Evolutionary conservation across 2,329 filamentous ascomycete species (phyloP), one percentile per base, ranked within the genome.

Genomic region (Ceratocystis destructans): DNA sequence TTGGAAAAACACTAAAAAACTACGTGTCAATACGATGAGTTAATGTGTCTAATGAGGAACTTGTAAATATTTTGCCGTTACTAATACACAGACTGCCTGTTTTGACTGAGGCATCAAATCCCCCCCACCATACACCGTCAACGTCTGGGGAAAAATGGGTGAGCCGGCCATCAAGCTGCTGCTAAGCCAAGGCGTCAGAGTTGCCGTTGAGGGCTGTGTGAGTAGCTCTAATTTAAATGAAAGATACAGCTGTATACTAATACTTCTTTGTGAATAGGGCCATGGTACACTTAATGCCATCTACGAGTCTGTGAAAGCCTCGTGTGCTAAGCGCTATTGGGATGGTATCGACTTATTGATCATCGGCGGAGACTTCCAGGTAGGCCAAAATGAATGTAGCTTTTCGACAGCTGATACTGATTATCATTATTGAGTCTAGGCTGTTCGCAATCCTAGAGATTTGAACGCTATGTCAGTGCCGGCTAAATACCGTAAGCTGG

Each of bases 291-390:
- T 99, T 64, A 83, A 97, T 74, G 88, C 90, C 67, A 97, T 99
- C 71, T 99, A 97, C 75, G 84, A 87, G 0, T 87, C 89, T 0
- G 83, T 96, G 31, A 78, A 82, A 50, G 80, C 83, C 69, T 82
- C 90, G 8, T 89, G 87, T 74, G 79, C 84, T 70, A 78, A 82
- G 59, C 88, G 88, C 71, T 82, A 82, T 28, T 96, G 93, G 92
- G 80, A 88, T 70, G 84, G 82, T 44, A 85, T 97, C 37, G 94
- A 99, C 74, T 77, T 74, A 10, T 78, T 99, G 70, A 95, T 99
- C 72, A 96, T 99, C 71, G 90, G 93, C 66, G 94, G 94, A 33
- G 94, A 99, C 74, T 99, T 99, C 70, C 90, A 96, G 79, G 88
- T 88, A 77, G 44, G 57, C 37, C 5, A 6, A 6, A 25, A 8